Evolutionary conservation across 2,329 filamentous ascomycete genomes (phyloP).

Genomic region (Fusarium beomiforme): DNA sequence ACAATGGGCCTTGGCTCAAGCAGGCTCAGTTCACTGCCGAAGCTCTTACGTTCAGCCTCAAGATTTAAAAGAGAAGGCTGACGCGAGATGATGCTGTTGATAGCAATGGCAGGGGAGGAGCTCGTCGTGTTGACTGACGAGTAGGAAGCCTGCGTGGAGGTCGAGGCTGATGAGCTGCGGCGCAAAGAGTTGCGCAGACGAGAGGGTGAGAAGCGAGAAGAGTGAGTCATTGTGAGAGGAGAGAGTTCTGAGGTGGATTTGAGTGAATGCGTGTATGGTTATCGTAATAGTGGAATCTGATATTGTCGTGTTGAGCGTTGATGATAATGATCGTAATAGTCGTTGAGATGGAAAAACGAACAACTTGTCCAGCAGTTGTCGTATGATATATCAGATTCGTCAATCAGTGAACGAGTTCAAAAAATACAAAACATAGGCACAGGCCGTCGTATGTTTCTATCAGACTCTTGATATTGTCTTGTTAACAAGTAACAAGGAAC

Average conservation of each 20-base stretch:
- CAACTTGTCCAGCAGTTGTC: constrained; percentile 42
- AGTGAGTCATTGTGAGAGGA: constrained; percentile 29
- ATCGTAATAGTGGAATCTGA: background rate
- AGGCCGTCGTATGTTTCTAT: constrained; percentile 32
- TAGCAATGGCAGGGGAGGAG: constrained; percentile 58
- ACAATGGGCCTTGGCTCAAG: constrained; percentile 71
- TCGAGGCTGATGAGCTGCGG: constrained; percentile 59
- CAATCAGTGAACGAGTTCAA: constrained; percentile 22
- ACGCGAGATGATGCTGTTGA: constrained; percentile 69
- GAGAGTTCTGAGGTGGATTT: background rate
- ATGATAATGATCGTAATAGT: constrained; percentile 1
- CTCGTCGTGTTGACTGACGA: constrained; percentile 58
- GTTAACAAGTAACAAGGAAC: constrained; percentile 21
- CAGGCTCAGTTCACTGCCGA: constrained; percentile 63
- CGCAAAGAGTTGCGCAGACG: constrained; percentile 63
- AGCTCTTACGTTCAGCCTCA: constrained; percentile 65
- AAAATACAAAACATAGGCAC: constrained; percentile 33
- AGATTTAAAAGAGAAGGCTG: constrained; percentile 66
- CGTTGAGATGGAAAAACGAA: background rate
- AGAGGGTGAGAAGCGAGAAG: constrained; percentile 61
- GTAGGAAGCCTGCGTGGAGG: constrained; percentile 45
- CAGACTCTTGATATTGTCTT: constrained; percentile 14
- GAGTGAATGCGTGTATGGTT: background rate
- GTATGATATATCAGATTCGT: background rate
- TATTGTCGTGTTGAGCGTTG: background rate